Base-by-base conservation (phyloP, 257 asterid species). In the Solanum chmielewskii region DNA sequence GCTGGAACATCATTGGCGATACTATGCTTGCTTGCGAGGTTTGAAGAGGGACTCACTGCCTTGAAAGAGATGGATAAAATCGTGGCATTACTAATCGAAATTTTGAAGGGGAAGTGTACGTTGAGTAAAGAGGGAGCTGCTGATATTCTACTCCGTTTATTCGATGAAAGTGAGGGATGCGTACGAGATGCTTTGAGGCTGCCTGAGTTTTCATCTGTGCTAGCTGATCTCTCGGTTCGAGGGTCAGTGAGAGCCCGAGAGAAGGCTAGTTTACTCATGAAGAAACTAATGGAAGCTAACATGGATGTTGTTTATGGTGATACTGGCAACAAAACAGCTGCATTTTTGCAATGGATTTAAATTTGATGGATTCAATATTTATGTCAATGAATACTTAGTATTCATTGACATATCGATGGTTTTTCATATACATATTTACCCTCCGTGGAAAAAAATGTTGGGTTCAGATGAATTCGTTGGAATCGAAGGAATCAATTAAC, bases 141-240 rank as follows among this genome's bases (percentile, higher is more conserved):
- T 47, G 98, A 91, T 77, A 90, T 95, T 75, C 93, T 94, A 37
- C 70, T 94, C 77, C 83, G 94, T 87, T 76, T 94, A 87, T 95
- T 94, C 85, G 95, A 94, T 87, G 98, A 92, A 66, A 92, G 94
- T 73, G 94, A 93, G 23, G 90, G 77, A 83, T 93, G 94, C 88
- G 35, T 93, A 35, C 90, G 88, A 85, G 94, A 92, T n/a, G 97
- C 94, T 8, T 86, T 89, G 16, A 86, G 87, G 11, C 75, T 92
- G 90, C 92, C 96, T 31, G 95, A 94, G 66, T 91, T 93, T 60
- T 90, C 92, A 6, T 87, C 95, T 56, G 91, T 91, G 87, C 69
- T 95, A 85, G 96, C 97, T 41, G 97, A 95, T 92, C 90, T 95
- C 35, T 95, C 96, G 1, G 92, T 95, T 7, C 90, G 96, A 66